These are phyloP conservation scores for Cotoneaster glaucophyllus DNA, from an alignment of 306 rosid genomes.

Conservation along the genomic window DNA sequence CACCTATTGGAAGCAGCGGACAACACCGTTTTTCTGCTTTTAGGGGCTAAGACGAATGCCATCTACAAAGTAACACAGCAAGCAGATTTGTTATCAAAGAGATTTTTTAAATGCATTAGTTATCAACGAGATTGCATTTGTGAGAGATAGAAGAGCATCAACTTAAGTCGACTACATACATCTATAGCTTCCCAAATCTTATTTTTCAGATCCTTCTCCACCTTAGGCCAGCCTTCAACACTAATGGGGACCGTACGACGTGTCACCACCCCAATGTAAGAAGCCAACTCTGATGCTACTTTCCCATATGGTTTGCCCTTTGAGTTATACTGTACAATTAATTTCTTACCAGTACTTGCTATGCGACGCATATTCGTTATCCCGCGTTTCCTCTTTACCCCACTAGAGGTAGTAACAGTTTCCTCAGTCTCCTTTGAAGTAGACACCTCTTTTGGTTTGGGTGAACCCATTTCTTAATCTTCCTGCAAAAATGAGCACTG, in stretches of 20 bases:
- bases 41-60: background rate
- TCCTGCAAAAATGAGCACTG: background rate
- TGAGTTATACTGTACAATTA: background rate
- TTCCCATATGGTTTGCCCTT: constrained; percentile 5
- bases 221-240: constrained; percentile 13
- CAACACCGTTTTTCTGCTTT: background rate
- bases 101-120: too few relatives aligned
- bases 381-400: constrained; percentile 1
- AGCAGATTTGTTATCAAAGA: background rate
- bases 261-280: background rate
- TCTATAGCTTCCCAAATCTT: constrained; percentile 1
- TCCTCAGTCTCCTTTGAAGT: background rate
- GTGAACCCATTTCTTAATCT: background rate
- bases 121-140: too few relatives aligned
- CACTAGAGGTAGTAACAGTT: background rate
- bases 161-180: background rate
- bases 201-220: constrained; percentile 3
- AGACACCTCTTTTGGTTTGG: background rate
- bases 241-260: background rate
- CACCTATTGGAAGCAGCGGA: constrained; percentile 5
- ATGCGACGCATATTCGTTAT: background rate
- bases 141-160: background rate
- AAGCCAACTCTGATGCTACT: constrained; percentile 7
- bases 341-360: constrained; percentile 1
- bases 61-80: background rate